These are phyloP conservation scores for Puccinellia tenuiflora DNA, from an alignment of 176 grass and related monocot genomes.

Conservation along the genomic window DNA sequence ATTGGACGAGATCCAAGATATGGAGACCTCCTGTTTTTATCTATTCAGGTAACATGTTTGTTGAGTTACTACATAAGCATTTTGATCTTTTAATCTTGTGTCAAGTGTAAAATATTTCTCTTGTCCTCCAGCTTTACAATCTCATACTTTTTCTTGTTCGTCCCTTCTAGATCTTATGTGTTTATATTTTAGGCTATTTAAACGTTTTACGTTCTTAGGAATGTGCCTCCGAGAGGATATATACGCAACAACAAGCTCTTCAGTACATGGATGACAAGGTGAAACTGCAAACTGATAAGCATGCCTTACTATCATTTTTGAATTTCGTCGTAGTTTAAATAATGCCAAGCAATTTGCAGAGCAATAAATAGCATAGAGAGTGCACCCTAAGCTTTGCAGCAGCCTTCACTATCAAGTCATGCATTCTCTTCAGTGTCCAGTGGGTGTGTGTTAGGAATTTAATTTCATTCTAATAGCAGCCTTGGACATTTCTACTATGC, in stretches of 20 bases:
- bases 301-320: background rate
- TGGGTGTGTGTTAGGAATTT: background rate
- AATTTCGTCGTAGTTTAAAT: background rate
- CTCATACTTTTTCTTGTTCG: background rate
- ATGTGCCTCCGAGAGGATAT: constrained; percentile 86
- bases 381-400: constrained; percentile 5
- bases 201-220: constrained; percentile 41
- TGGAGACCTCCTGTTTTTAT: constrained; percentile 57
- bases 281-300: background rate
- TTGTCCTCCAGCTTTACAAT: background rate
- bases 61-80: background rate
- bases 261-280: constrained; percentile 87
- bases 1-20: constrained; percentile 87
- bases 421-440: background rate
- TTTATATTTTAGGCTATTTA: background rate
- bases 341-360: background rate
- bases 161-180: background rate
- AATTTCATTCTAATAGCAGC: background rate
- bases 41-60: constrained; percentile 61
- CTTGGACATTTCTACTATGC: background rate
- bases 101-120: background rate
- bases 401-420: background rate
- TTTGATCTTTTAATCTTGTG: constrained; percentile 9
- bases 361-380: background rate
- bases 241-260: constrained; percentile 70